Conservation (phyloP, 2,329 filamentous ascomycete species). For the Cladosporium sp. region DNA sequence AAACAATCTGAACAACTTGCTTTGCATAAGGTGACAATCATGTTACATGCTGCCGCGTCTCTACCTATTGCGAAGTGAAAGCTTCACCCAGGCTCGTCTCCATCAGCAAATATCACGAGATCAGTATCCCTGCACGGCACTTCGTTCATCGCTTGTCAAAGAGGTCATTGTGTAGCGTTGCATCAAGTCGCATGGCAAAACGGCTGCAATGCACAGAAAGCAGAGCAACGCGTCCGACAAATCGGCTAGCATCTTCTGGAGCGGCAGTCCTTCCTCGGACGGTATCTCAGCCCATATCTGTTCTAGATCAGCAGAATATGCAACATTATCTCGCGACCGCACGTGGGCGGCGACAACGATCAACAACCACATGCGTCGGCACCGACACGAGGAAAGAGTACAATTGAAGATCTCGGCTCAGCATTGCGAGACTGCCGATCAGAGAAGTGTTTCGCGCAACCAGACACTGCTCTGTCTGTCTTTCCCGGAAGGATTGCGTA, state of each 20-base stretch:
- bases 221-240: neutral
- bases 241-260: neutral
- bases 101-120: neutral
- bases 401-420: neutral
- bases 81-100: neutral
- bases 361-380: neutral
- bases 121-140: neutral
- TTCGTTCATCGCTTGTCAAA: neutral
- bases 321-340: neutral
- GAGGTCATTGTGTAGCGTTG: slow-evolving; percentile 5
- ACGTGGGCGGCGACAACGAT: neutral
- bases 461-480: neutral
- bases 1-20: neutral
- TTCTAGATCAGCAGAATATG: neutral
- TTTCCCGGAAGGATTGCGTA: neutral
- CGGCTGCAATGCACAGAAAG: neutral
- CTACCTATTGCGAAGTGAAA: neutral
- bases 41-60: neutral
- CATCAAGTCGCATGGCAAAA: slow-evolving; percentile 3
- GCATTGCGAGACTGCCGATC: neutral
- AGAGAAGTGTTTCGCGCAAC: neutral
- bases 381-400: neutral
- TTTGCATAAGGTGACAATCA: neutral
- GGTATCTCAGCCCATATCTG: neutral
- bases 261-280: neutral